Percentiles rank a stretch among this genome's conserved stretches.
These are phyloP conservation scores for Saturnispora besseyi DNA, from an alignment of 805 yeast genomes.

Conservation along the genomic window DNA sequence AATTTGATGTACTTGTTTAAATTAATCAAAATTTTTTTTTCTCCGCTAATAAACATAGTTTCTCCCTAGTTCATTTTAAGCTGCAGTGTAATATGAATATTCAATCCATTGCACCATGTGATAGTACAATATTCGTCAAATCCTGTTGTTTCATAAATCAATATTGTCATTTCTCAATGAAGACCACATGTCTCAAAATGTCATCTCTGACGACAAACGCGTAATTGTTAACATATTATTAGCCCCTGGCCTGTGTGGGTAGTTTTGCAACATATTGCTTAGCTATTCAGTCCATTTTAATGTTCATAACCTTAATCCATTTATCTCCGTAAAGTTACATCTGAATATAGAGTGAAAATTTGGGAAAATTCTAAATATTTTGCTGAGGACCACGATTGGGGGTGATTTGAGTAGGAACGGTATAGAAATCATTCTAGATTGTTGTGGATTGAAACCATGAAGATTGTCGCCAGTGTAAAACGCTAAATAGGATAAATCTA, in stretches of 20 bases:
- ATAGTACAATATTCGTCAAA: slow-evolving; percentile 10
- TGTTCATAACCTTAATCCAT: too few species aligned
- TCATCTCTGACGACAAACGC: slow-evolving; percentile 7
- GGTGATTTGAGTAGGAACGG: too few species aligned
- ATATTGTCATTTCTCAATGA: not conserved
- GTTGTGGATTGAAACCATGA: too few species aligned
- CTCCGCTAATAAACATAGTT: slow-evolving; percentile 2
- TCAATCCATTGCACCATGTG: slow-evolving; percentile 8
- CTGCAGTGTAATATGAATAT: slow-evolving; percentile 4
- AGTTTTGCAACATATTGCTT: slow-evolving; percentile 8
- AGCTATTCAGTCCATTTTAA: too few species aligned
- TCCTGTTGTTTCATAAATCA: slow-evolving; percentile 7
- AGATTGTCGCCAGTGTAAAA: too few species aligned
- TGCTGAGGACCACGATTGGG: too few species aligned
- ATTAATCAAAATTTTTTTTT: not conserved
- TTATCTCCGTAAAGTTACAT: too few species aligned
- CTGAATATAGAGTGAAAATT: too few species aligned
- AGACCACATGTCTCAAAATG: slow-evolving; percentile 1
- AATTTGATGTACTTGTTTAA: slow-evolving; percentile 1
- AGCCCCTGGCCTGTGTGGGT: slow-evolving; percentile 4
- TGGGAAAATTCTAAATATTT: too few species aligned
- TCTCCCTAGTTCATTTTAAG: too few species aligned
- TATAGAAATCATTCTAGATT: too few species aligned
- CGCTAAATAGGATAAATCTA: too few species aligned
- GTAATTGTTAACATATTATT: slow-evolving; percentile 3